These are phyloP conservation scores for Begonia fuchsioides DNA, from an alignment of 306 rosid species.

Conservation along the genomic window DNA sequence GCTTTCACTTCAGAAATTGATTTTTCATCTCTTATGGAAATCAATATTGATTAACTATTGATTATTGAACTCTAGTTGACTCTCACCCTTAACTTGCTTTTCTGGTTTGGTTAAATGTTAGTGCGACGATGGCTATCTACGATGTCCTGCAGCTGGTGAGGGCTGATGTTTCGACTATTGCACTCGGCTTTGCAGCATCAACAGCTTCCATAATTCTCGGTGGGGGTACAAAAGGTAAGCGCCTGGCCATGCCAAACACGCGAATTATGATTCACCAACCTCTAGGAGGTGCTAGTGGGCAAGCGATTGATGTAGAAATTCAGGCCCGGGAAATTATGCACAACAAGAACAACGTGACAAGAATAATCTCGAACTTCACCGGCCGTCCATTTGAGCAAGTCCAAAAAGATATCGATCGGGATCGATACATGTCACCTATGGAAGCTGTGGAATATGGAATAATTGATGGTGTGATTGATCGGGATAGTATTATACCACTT, in stretches of 20 bases:
- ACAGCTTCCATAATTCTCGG: conserved; percentile 88
- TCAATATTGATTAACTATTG: too few relatives aligned
- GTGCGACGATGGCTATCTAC: conserved; percentile 89
- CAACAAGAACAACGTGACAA: conserved; percentile 46
- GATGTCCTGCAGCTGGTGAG: conserved; percentile 87
- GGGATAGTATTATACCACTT: conserved; percentile 66
- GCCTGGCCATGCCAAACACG: conserved; percentile 91
- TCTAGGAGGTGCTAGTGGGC: conserved; percentile 96
- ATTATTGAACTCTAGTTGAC: too few relatives aligned
- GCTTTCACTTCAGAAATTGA: too few relatives aligned
- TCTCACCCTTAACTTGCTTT: conserved; percentile 17
- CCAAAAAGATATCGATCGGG: conserved; percentile 73
- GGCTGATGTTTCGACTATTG: conserved; percentile 89
- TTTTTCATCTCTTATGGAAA: too few relatives aligned
- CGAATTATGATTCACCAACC: conserved; percentile 94
- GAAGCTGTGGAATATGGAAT: conserved; percentile 96
- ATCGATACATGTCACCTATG: conserved; percentile 82
- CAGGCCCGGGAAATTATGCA: conserved; percentile 86
- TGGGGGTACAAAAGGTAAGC: conserved; percentile 93
- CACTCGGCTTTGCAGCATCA: conserved; percentile 84
- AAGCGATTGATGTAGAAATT: conserved; percentile 84
- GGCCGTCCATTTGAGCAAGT: conserved; percentile 82
- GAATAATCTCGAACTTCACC: conserved; percentile 55
- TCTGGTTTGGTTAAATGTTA: conserved; percentile 16
- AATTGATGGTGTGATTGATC: conserved; percentile 70